Evolutionary conservation across 2,329 filamentous ascomycete genomes (phyloP).

Genomic region (Mycosphaerelloides madeirae): DNA sequence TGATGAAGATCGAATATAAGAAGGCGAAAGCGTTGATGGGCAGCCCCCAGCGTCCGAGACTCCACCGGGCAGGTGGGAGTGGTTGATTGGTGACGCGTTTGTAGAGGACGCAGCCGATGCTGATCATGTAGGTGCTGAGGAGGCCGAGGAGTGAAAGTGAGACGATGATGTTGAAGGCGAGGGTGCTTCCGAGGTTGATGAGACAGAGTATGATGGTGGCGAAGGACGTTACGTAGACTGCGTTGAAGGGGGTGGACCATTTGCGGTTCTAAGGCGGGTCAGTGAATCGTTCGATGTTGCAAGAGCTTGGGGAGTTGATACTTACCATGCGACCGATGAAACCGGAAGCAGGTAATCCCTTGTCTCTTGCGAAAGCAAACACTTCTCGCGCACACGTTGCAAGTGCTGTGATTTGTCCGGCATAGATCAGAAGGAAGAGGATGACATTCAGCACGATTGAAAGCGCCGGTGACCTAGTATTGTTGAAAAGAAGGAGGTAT

Average conservation of each 20-base stretch:
- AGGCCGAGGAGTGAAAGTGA: constrained; percentile 33
- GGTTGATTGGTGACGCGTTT: constrained; percentile 21
- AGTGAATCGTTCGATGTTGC: constrained; percentile 20
- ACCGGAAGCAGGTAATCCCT: constrained; percentile 20
- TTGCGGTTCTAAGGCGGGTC: constrained; percentile 26
- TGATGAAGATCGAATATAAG: constrained; percentile 27
- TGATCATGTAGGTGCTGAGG: constrained; percentile 35
- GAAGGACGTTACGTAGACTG: constrained; percentile 31
- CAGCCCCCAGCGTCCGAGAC: constrained; percentile 23
- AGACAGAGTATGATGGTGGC: constrained; percentile 30
- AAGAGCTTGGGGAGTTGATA: no score
- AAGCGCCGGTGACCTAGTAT: constrained; percentile 20
- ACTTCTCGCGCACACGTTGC: constrained; percentile 41
- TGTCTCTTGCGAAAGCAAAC: constrained; percentile 41
- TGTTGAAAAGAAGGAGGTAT: constrained; percentile 27
- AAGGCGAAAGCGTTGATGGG: constrained; percentile 28
- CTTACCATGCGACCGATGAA: no score
- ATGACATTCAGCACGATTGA: constrained; percentile 25
- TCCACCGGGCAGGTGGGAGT: constrained; percentile 26
- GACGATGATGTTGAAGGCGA: constrained; percentile 36
- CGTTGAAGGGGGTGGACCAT: constrained; percentile 29
- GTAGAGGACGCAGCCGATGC: constrained; percentile 31
- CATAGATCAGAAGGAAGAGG: constrained; percentile 25
- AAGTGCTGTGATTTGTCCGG: constrained; percentile 32
- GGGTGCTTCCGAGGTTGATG: constrained; percentile 33